Evolutionary conservation across 345 rosid species (phyloP), one percentile per base, ranked within the genome.

Genomic region (Camelina neglecta): DNA sequence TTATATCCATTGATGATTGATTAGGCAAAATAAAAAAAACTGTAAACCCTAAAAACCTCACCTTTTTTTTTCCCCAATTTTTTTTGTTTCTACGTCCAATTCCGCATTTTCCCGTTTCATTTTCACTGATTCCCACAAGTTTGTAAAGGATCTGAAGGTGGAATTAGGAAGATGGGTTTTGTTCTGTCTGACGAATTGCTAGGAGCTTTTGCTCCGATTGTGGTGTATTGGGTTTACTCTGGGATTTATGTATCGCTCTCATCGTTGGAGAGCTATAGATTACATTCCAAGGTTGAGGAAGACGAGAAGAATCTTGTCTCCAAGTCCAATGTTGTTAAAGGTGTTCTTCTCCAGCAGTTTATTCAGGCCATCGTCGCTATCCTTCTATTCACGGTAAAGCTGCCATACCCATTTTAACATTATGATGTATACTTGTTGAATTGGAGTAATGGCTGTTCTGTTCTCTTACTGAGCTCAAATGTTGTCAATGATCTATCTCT

Each of bases 291-390:
- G 74, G 76, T 78, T 59, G 97, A 92, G 1, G 96, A 92, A 67
- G 92, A 90, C 41, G 83, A 71, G 66, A 92, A 90, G 76, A 90
- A 90, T 81, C 84, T 88, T 74, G 96, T 86, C 8, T 83, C 92
- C 20, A 90, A 90, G 67, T 23, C 58, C 9, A 79, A 77, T 16
- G 97, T 92, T 62, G 87, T 90, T 49, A 88, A 78, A 70, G 93
- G 97, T 3, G 96, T 92, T 68, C 84, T 92, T 79, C 80, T 86
- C 42, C 96, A 90, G 39, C 96, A 90, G 74, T 11, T 76, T 44
- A 65, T 89, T 71, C 92, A 86, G 71, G 91, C 91, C 65, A 45
- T 87, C 29, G 96, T 86, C 4, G 89, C 97, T 0, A 84, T 85
- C 68, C 69, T 90, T 72, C 56, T 92, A 64, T 88, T 86, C 65